phyloP scores from a whole-genome alignment of 169 alveolate genomes.

The Plasmodium ovale region DNA sequence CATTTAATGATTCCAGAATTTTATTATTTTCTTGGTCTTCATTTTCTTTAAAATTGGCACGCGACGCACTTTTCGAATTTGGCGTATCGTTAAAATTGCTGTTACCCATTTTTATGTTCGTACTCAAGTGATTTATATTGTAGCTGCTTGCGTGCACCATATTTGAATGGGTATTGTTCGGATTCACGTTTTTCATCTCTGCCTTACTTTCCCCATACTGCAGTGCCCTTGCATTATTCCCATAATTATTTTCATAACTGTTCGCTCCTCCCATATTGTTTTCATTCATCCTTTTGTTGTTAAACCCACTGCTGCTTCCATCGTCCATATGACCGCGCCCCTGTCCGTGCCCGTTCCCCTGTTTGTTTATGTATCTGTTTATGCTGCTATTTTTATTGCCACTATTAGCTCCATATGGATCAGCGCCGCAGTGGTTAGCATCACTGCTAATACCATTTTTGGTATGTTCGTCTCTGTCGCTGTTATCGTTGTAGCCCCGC shows the following conservation, averaged over 20 bases:
- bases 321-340: too few relatives aligned
- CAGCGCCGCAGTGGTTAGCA: too few relatives aligned
- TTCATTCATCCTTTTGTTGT: too few relatives aligned
- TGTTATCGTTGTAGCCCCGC: neutral
- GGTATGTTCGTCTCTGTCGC: neutral
- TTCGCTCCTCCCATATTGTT: neutral
- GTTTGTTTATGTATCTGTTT: neutral
- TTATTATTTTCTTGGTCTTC: slow-evolving; percentile 19
- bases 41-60: slow-evolving; percentile 23
- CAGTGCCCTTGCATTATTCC: neutral
- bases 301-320: too few relatives aligned
- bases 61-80: slow-evolving; percentile 9
- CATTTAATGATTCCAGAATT: slow-evolving; percentile 47
- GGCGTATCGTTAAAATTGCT: slow-evolving; percentile 44
- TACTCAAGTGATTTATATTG: slow-evolving; percentile 45
- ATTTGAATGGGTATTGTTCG: neutral
- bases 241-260: neutral
- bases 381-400: too few relatives aligned
- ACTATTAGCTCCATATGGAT: too few relatives aligned
- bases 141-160: slow-evolving; percentile 13
- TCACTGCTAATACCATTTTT: neutral
- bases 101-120: slow-evolving; percentile 66
- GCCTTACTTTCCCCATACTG: neutral
- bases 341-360: too few relatives aligned
- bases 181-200: neutral